Base-by-base conservation (phyloP, 768 basidiomycete genomes). In the Grammothele lineata region DNA sequence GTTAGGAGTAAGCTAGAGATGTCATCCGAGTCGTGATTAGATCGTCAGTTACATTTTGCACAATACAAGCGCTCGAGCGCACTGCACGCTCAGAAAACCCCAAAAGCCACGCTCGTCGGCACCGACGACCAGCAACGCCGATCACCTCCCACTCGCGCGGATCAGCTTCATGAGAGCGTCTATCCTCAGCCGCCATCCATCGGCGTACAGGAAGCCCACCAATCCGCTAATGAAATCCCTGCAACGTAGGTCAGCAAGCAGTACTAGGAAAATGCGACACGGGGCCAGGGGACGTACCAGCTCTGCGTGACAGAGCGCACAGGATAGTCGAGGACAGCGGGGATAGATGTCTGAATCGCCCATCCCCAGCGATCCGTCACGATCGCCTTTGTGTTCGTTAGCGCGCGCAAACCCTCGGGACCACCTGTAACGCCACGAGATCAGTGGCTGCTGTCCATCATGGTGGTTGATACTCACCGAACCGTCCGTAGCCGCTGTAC, bases 351-450 rank as follows among this genome's bases (percentile, higher is more conserved):
- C 62, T 92, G 83, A 35, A 94, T 72, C 36, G 85, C 61, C 26
- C 83, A 81, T 45, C 92, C 90, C 77, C 86, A 92, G 38, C 89
- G 78, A 65, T 99, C 96, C 15, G 78, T 72, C 45, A 90, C 80
- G 40, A 99, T 80, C 12, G 86, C 86, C 63, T 99, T 99, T 43
- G 86, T 75, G 59, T 89, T 92, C 37, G 91, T 93, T 33, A 99
- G 70, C 1, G 87, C 73, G 22, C 92, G 82, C 34, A 99, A 74
- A 32, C 96, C 96, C 70, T 99, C 96, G 1, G 90, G 85, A 21
- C 96, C 96, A 55, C 87, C 92, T 91, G 52, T 24, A 17, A 30
- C 36, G 34, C 17, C 15, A 36, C 18, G 17, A 21, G 1, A 23
- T 45, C 26, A 50, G 24, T 35, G 21, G 30, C 22, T 47, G 25